These are phyloP conservation scores for Carpinus fangiana DNA, from an alignment of 306 rosid genomes.

Conservation along the genomic window DNA sequence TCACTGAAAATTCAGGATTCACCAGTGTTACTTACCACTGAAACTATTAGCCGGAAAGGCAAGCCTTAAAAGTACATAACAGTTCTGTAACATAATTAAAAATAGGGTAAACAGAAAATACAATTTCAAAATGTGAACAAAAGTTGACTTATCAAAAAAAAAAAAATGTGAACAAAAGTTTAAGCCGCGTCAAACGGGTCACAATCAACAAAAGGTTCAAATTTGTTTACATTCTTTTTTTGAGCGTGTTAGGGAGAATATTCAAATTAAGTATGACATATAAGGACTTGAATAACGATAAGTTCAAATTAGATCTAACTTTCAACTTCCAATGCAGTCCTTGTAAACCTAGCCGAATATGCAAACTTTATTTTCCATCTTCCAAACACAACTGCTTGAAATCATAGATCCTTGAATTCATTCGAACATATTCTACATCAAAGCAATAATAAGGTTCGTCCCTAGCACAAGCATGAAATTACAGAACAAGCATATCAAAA, in stretches of 20 bases:
- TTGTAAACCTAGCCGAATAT: background rate
- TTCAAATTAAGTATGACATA: background rate
- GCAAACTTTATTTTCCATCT: background rate
- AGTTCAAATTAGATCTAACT: background rate
- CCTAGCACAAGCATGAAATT: background rate
- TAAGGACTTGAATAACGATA: background rate
- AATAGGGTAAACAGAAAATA: background rate
- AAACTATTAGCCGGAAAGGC: background rate
- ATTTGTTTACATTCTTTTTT: background rate
- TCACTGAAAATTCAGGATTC: conserved; percentile 51
- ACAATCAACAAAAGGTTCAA: background rate
- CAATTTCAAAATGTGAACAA: background rate
- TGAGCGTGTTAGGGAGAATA: background rate
- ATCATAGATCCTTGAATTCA: background rate
- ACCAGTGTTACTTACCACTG: conserved; percentile 14
- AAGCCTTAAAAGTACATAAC: background rate
- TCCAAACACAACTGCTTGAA: background rate
- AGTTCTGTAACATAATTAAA: background rate
- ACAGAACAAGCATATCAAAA: background rate
- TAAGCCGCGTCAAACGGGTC: background rate
- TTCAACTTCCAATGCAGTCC: background rate
- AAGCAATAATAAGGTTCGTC: background rate
- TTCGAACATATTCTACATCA: background rate
- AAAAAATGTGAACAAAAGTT: background rate
- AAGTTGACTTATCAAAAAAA: too few relatives aligned